Evolutionary conservation across 2,329 filamentous ascomycete species (phyloP).

Genomic region (Fusarium verrucosum): DNA sequence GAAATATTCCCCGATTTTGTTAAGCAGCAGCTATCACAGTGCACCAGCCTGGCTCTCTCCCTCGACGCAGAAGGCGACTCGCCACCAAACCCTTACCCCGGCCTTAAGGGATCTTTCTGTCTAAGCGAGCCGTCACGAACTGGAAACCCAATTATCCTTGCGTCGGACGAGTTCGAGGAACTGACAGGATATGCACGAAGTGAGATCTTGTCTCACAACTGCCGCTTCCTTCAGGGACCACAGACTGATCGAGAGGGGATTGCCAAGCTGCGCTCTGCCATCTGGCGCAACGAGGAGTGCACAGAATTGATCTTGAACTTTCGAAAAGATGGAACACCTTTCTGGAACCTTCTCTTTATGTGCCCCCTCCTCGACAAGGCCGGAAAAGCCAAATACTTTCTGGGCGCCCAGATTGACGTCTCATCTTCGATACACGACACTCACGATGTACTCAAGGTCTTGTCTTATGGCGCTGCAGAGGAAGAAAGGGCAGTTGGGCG

Average conservation of each 20-base stretch:
- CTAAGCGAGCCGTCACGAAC: slow-evolving; percentile 61
- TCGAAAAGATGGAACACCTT: slow-evolving; percentile 60
- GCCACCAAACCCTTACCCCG: slow-evolving; percentile 55
- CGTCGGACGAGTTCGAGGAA: slow-evolving; percentile 62
- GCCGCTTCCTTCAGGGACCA: slow-evolving; percentile 59
- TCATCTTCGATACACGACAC: slow-evolving; percentile 62
- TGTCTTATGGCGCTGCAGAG: slow-evolving; percentile 51
- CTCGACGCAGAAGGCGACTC: slow-evolving; percentile 46
- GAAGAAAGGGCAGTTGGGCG: slow-evolving; percentile 29
- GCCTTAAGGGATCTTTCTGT: slow-evolving; percentile 67
- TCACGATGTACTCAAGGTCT: slow-evolving; percentile 60
- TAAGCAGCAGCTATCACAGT: slow-evolving; percentile 59
- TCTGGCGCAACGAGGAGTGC: slow-evolving; percentile 55
- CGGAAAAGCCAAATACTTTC: slow-evolving; percentile 61
- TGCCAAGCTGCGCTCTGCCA: slow-evolving; percentile 53
- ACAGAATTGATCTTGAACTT: slow-evolving; percentile 63
- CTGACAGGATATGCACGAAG: slow-evolving; percentile 59
- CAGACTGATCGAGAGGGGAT: slow-evolving; percentile 56
- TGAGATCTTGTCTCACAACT: slow-evolving; percentile 61
- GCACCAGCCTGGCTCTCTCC: slow-evolving; percentile 57
- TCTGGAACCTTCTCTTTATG: slow-evolving; percentile 66
- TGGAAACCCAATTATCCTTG: slow-evolving; percentile 61
- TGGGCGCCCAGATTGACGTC: slow-evolving; percentile 67
- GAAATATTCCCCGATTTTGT: slow-evolving; percentile 64
- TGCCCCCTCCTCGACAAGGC: slow-evolving; percentile 60